Conservation (phyloP, 1,284 basidiomycete genomes). For the Apiotrichum mycotoxinovorans region DNA sequence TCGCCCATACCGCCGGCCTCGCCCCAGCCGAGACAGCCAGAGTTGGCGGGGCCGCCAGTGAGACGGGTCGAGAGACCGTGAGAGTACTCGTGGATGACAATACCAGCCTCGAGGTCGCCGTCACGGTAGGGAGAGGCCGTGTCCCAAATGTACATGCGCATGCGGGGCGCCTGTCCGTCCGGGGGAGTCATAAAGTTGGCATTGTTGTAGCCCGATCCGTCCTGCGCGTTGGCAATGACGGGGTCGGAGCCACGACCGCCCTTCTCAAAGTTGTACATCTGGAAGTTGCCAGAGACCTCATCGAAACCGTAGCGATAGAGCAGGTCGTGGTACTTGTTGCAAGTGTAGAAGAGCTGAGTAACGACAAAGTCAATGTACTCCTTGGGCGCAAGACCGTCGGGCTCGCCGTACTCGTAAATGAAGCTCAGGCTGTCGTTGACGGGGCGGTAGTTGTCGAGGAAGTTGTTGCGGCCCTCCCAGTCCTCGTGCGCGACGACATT, state of each 20-base stretch:
- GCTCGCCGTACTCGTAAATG: conserved; percentile 64
- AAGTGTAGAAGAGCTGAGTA: conserved; percentile 89
- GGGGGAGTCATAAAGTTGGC: conserved; percentile 58
- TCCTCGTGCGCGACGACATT: conserved; percentile 61
- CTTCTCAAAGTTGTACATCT: conserved; percentile 88
- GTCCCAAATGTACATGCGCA: conserved; percentile 98
- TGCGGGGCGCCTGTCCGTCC: conserved; percentile 68
- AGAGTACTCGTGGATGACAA: conserved; percentile 81
- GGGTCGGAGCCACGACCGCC: conserved; percentile 83
- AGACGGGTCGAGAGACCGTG: conserved; percentile 91
- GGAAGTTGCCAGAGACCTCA: conserved; percentile 92
- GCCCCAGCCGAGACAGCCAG: conserved; percentile 89
- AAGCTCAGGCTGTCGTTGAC: conserved; percentile 60
- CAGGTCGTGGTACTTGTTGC: conserved; percentile 64
- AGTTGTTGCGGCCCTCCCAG: conserved; percentile 72
- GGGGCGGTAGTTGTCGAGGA: conserved; percentile 75
- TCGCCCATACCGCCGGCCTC: conserved; percentile 96
- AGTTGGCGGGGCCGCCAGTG: conserved; percentile 90
- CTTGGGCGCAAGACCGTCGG: conserved; percentile 53
- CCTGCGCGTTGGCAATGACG: conserved; percentile 91
- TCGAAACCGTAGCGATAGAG: conserved; percentile 74
- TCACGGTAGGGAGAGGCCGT: conserved; percentile 84
- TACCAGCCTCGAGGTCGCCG: conserved; percentile 90
- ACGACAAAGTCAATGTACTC: conserved; percentile 80
- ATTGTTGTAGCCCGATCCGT: conserved; percentile 82